These are phyloP conservation scores for Alternaria consortialis DNA, from an alignment of 2,329 filamentous ascomycete genomes.

Conservation along the genomic window DNA sequence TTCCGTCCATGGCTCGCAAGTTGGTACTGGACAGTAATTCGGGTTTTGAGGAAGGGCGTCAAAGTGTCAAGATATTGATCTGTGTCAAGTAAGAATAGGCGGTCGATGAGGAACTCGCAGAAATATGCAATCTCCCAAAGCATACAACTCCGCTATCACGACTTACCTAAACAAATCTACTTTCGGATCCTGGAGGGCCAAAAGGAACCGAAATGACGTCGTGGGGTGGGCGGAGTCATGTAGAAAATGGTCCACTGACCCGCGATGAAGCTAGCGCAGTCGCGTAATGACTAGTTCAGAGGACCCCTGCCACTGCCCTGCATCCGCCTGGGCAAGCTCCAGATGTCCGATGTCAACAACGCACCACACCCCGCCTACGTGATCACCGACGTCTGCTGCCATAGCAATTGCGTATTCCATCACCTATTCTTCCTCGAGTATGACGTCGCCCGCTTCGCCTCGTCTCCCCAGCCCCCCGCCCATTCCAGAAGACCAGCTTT, in stretches of 20 bases:
- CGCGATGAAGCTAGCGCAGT: constrained; percentile 11
- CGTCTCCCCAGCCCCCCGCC: constrained; percentile 94
- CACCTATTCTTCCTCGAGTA: constrained; percentile 7
- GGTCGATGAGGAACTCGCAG: background rate
- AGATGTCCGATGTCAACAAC: constrained; percentile 23
- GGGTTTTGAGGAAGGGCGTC: background rate
- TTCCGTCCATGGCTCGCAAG: constrained; percentile 24
- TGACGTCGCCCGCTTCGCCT: constrained; percentile 68
- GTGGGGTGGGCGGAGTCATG: constrained; percentile 15
- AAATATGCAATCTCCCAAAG: background rate
- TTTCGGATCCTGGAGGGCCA: background rate
- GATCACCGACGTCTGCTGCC: background rate
- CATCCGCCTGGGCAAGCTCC: constrained; percentile 23
- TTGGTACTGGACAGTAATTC: background rate
- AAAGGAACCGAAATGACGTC: constrained; percentile 12
- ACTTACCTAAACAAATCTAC: background rate
- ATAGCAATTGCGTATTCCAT: background rate
- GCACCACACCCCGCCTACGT: constrained; percentile 15
- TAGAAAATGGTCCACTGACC: constrained; percentile 7
- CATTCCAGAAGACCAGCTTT: constrained; percentile 92
- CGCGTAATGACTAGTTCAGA: constrained; percentile 3
- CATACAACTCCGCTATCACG: background rate
- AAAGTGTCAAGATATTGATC: background rate
- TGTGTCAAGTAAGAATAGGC: background rate
- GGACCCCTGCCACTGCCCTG: constrained; percentile 29